phyloP scores from a whole-genome alignment of 768 basidiomycete species.

The Thelephora ganbajun region DNA sequence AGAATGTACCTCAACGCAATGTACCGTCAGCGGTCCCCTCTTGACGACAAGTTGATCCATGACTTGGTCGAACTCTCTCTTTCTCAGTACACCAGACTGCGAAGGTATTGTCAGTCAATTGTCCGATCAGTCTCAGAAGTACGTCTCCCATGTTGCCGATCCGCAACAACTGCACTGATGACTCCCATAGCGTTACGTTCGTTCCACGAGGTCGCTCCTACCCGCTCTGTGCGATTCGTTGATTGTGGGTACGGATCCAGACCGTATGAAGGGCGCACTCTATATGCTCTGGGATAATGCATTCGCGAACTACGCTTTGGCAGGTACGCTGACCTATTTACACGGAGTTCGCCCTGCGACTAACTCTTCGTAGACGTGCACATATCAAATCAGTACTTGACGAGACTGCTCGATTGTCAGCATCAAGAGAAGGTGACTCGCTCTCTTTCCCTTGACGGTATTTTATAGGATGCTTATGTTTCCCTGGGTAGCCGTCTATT shows the following conservation, averaged over 20 bases:
- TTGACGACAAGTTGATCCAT: slow-evolving; percentile 57
- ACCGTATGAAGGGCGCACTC: slow-evolving; percentile 90
- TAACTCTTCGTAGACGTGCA: slow-evolving; percentile 30
- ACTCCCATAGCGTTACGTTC: slow-evolving; percentile 42
- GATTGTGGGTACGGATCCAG: slow-evolving; percentile 67
- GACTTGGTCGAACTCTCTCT: slow-evolving; percentile 65
- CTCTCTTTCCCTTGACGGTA: background rate
- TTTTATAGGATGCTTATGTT: background rate
- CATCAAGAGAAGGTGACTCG: slow-evolving; percentile 67
- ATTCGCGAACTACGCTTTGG: slow-evolving; percentile 26
- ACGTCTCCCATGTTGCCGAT: slow-evolving; percentile 16
- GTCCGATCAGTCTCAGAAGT: slow-evolving; percentile 53
- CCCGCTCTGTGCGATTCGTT: slow-evolving; percentile 49
- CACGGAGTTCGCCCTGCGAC: background rate
- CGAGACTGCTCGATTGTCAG: slow-evolving; percentile 59
- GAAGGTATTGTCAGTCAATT: slow-evolving; percentile 65
- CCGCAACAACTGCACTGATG: background rate
- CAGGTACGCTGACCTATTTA: too few relatives aligned
- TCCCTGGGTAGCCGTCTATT: slow-evolving; percentile 43
- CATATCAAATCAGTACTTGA: slow-evolving; percentile 42
- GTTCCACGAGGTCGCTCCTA: slow-evolving; percentile 54
- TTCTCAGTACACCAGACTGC: slow-evolving; percentile 65
- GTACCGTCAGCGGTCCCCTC: slow-evolving; percentile 55
- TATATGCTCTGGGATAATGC: slow-evolving; percentile 69
- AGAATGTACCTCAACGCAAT: slow-evolving; percentile 67